A percentile compares a stretch with the other conserved stretches of the same genome.
Conservation (phyloP, 805 yeast species). For the Kazachstania taianensis region DNA sequence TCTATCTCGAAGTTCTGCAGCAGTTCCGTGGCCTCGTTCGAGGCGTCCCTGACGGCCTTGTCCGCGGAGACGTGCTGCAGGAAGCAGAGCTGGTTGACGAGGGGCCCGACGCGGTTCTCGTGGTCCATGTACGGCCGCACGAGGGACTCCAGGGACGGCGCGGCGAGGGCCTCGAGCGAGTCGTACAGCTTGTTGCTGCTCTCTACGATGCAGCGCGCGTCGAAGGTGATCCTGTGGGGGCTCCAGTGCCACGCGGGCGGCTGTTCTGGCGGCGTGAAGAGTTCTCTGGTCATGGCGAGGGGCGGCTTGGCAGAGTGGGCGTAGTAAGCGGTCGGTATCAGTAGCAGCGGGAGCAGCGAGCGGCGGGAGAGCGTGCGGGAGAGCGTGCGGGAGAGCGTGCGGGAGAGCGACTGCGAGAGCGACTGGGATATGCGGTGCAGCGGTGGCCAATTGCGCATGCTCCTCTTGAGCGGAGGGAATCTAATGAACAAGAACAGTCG, state of each 20-base stretch:
- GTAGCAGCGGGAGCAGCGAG: slow-evolving; percentile 1
- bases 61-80: slow-evolving; percentile 62
- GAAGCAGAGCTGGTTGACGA: slow-evolving; percentile 48
- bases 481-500: no score
- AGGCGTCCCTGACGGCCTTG: slow-evolving; percentile 61
- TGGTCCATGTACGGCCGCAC: slow-evolving; percentile 42
- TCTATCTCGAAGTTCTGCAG: slow-evolving; percentile 53
- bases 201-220: slow-evolving; percentile 37
- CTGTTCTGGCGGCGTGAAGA: slow-evolving; percentile 15
- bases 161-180: slow-evolving; percentile 37
- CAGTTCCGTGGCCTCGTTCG: slow-evolving; percentile 50
- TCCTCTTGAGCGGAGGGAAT: no score
- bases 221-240: slow-evolving; percentile 36
- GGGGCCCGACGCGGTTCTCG: slow-evolving; percentile 39
- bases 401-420: no score
- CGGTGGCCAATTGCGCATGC: no score
- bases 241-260: slow-evolving; percentile 54
- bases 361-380: background rate
- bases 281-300: background rate
- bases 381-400: no score
- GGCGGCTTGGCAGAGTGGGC: background rate
- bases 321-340: background rate
- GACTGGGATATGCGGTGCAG: no score
- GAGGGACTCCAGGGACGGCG: slow-evolving; percentile 47
- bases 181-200: slow-evolving; percentile 42